A percentile compares a stretch with the other conserved stretches of the same genome.
Conservation (phyloP, 1,284 basidiomycete species). For the Uromyces viciae-fabae region DNA sequence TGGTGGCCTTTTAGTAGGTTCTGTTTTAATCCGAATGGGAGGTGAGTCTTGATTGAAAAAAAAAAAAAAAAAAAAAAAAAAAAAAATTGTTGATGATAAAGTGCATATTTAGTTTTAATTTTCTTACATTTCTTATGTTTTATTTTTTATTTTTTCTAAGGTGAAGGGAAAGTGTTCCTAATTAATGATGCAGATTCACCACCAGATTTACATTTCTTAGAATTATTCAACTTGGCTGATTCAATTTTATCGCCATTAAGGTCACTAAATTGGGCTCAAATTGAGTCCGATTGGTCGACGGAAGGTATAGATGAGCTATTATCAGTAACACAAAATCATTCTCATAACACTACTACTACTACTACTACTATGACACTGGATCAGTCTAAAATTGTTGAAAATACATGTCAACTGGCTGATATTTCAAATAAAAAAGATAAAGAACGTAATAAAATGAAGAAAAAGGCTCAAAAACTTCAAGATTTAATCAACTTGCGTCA, state of each 20-base stretch:
- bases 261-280: conserved; percentile 86
- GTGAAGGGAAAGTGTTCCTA: conserved; percentile 73
- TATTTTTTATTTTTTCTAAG: conserved; percentile 43
- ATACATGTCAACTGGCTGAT: not conserved
- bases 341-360: not conserved
- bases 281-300: conserved; percentile 70
- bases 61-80: no score
- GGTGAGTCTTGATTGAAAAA: conserved; percentile 64
- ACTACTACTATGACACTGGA: not conserved
- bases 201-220: conserved; percentile 80
- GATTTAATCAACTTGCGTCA: conserved; percentile 66
- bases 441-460: conserved; percentile 63
- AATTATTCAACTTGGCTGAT: conserved; percentile 78
- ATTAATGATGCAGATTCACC: conserved; percentile 89
- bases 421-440: not conserved
- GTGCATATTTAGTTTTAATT: no score
- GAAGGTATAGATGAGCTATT: conserved; percentile 56
- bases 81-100: no score
- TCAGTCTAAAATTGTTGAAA: not conserved
- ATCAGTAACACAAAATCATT: not conserved
- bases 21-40: conserved; percentile 73
- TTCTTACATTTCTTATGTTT: no score
- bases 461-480: conserved; percentile 66
- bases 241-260: conserved; percentile 63
- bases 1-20: conserved; percentile 80